A percentile compares a stretch with the other conserved stretches of the same genome.
phyloP scores from a whole-genome alignment of 2,329 filamentous ascomycete genomes.

The Oidium heveae region DNA sequence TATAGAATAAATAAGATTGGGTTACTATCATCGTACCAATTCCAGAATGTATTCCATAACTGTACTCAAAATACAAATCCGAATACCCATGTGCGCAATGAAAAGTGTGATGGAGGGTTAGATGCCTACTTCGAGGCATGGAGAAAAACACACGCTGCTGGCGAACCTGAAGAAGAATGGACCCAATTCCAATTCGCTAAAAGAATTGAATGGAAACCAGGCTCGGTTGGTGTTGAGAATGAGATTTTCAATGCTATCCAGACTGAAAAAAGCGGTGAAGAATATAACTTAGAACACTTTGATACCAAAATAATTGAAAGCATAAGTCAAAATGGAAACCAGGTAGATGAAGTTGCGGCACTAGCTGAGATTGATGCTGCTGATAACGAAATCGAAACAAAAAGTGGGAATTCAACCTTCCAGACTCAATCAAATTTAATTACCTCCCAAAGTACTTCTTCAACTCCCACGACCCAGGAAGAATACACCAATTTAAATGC shows the following conservation, averaged over 20 bases:
- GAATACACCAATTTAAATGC: slow-evolving; percentile 10
- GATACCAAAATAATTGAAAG: neutral
- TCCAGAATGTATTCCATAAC: slow-evolving; percentile 54
- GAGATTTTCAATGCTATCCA: slow-evolving; percentile 2
- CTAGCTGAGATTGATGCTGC: slow-evolving; percentile 68
- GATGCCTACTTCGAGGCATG: slow-evolving; percentile 83
- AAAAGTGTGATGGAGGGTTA: slow-evolving; percentile 38
- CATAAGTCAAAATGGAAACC: slow-evolving; percentile 11
- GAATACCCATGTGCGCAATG: slow-evolving; percentile 29
- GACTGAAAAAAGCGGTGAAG: slow-evolving; percentile 1
- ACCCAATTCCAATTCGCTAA: slow-evolving; percentile 75
- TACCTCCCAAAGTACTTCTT: slow-evolving; percentile 5
- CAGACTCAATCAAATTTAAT: slow-evolving; percentile 5
- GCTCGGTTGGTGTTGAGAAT: slow-evolving; percentile 5
- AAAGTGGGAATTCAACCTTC: slow-evolving; percentile 9
- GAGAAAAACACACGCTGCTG: slow-evolving; percentile 48
- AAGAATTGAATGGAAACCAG: slow-evolving; percentile 67
- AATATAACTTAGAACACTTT: slow-evolving; percentile 11
- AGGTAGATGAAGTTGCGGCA: slow-evolving; percentile 25
- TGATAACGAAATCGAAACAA: slow-evolving; percentile 23
- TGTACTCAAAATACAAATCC: slow-evolving; percentile 15
- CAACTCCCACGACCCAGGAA: slow-evolving; percentile 7
- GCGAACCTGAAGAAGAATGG: slow-evolving; percentile 56
- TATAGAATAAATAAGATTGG: slow-evolving; percentile 23
- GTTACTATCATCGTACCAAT: slow-evolving; percentile 28